These are phyloP conservation scores for Tremella mesenterica DNA, from an alignment of 768 basidiomycete species.

Conservation along the genomic window DNA sequence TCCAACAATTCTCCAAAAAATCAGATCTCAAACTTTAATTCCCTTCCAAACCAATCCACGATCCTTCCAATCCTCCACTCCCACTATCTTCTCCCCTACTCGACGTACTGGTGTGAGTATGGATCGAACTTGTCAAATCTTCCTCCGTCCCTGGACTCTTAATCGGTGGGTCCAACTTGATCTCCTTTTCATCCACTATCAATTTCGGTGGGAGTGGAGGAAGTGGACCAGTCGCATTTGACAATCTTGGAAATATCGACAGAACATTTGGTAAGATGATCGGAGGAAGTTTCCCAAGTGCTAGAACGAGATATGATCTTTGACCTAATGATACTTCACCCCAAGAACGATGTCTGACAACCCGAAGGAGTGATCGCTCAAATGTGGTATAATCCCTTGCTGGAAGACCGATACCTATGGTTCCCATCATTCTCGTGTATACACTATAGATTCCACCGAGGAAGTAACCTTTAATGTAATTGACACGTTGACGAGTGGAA, in stretches of 20 bases:
- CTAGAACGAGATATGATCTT: conserved; percentile 18
- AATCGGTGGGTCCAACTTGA: conserved; percentile 7
- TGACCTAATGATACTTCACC: conserved; percentile 15
- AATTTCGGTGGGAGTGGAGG: neutral
- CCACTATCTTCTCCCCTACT: conserved; percentile 9
- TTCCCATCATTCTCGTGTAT: conserved; percentile 11
- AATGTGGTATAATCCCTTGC: conserved; percentile 19
- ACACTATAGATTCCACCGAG: conserved; percentile 11
- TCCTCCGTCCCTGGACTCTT: conserved; percentile 22
- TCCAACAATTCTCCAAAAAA: no score
- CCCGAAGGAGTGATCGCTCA: conserved; percentile 17
- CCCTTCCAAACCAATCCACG: conserved; percentile 1
- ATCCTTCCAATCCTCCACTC: conserved; percentile 8
- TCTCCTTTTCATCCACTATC: neutral
- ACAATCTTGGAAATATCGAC: conserved; percentile 12
- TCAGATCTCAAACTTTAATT: no score
- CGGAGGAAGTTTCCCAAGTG: conserved; percentile 19
- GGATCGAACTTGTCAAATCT: conserved; percentile 26
- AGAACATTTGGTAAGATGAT: conserved; percentile 15
- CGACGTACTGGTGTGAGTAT: conserved; percentile 12
- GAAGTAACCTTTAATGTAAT: conserved; percentile 21
- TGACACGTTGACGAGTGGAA: conserved; percentile 6
- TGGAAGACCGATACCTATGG: conserved; percentile 15
- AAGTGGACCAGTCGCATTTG: conserved; percentile 20
- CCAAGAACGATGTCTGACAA: conserved; percentile 12